Evolutionary conservation across 2,329 filamentous ascomycete genomes (phyloP), one percentile per base, ranked within the genome.

Genomic region (Colletotrichum agaves): DNA sequence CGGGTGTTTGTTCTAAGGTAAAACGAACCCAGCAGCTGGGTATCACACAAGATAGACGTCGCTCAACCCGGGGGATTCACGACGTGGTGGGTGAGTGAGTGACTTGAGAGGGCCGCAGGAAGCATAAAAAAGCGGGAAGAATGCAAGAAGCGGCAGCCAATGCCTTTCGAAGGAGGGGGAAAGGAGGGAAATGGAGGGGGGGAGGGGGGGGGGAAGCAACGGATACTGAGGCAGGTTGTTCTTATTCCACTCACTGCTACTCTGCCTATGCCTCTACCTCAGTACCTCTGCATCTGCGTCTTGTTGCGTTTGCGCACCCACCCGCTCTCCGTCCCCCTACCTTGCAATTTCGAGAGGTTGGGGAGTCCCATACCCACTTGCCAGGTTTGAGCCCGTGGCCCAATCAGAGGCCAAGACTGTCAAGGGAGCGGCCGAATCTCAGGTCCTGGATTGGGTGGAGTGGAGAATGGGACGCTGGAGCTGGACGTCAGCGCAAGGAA

Each of bases 331-430:
- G 63, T 57, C 31, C 63, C 4, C 4, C 4, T 17, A 58, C 64
- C 37, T 21, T 52, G 52, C 41, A 77, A 78, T 75, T 27, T 75
- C 69, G 73, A 78, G 76, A 77, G 77, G 77, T 72, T 78, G 77
- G 77, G 75, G 65, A 67, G 57, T 58, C 63, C 61, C 49, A 21
- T 61, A 35, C 47, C 64, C 63, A 69, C 60, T 68, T 67, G 50
- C 68, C 46, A 67, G 57, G 61, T 58, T 61, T 47, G 60, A 70
- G 55, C 19, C 12, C 17, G 3, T 10, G 33, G 12, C 4, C 68
- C 68, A 70, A 70, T 70, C 64, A 65, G 4, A 4, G 12, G 33
- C 8, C 6, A 43, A 19, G 5, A 1, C 43, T 46, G 21, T 43
- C 43, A 37, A 62, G 59, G 56, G 65, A 61, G 37, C 43, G 68